Base-by-base conservation (phyloP, 768 basidiomycete genomes). In the Mycena belliarum region DNA sequence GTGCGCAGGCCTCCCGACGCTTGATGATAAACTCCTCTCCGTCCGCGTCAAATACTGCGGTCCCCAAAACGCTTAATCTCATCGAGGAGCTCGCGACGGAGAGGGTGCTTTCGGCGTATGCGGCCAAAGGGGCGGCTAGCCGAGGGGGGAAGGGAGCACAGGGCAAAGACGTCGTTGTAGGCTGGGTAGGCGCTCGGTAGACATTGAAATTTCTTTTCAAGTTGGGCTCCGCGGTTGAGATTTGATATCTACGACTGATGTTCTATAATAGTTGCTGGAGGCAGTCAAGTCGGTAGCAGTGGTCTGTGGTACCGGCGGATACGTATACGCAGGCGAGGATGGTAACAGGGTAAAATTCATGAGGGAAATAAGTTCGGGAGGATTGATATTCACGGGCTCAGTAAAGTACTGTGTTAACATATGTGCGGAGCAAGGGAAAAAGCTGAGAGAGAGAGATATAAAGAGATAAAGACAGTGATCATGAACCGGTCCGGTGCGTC, bases 31-130 rank as follows among this genome's bases (percentile, higher is more conserved):
- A 80, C 10, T 70, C 70, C 16, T 69, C 75, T 3, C 69, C 65
- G 2, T 88, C 89, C 0, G 70, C 79, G 1, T 89, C 88, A 0
- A 75, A 84, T 38, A 89, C 87, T 0, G 48, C 77, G 2, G 69
- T 80, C 15, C 87, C 89, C 5, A 79, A 83, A 59, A 80, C 80
- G 23, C 60, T 89, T 16, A 76, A 79, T 37, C 68, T 81, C 20
- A 75, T 93, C 29, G 87, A 90, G 61, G 85, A 87, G 63, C 75
- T 92, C 14, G 87, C 90, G 6, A 88, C 86, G 15, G 89, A 91
- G 67, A 74, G 86, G 21, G 73, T 93, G 20, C 74, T 87, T 44
- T 81, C 79, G 10, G 81, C 82, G 0, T 91, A 92, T 67, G 75
- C 79, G 50, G 81, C 79, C 25, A 71, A 76, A 49, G 73, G 68